Conservation (phyloP, 306 rosid species). For the Elaeagnus macrophylla region DNA sequence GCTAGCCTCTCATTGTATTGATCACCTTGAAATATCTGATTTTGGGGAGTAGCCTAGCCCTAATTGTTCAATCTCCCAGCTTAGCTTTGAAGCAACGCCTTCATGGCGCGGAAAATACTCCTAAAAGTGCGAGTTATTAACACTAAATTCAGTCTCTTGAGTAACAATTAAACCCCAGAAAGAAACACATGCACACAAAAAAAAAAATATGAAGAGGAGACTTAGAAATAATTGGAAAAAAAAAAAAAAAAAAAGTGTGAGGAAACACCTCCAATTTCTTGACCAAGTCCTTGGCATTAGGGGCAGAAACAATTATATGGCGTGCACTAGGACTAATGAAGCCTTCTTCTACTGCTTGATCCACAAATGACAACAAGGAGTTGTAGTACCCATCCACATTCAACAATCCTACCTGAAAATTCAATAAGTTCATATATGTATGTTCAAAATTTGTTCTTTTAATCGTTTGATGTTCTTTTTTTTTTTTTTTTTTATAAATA, state of each 20-base stretch:
- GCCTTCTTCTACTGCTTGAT: slow-evolving; percentile 95
- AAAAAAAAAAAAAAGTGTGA: not conserved
- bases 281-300: slow-evolving; percentile 71
- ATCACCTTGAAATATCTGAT: slow-evolving; percentile 41
- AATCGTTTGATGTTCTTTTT: not conserved
- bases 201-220: not conserved
- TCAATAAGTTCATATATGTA: not conserved
- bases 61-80: slow-evolving; percentile 71
- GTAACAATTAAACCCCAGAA: no score
- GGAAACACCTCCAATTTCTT: slow-evolving; percentile 72
- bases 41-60: slow-evolving; percentile 26
- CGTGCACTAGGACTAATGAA: slow-evolving; percentile 82
- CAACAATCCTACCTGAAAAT: slow-evolving; percentile 76
- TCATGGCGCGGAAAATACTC: slow-evolving; percentile 85
- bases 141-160: no score
- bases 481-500: no score
- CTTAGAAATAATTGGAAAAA: not conserved
- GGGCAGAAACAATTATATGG: slow-evolving; percentile 85
- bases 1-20: slow-evolving; percentile 4
- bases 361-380: slow-evolving; percentile 72
- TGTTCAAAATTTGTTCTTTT: no score
- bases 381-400: slow-evolving; percentile 96
- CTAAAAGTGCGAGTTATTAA: slow-evolving; percentile 15
- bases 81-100: slow-evolving; percentile 77
- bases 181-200: no score